A percentile compares a stretch with the other conserved stretches of the same genome.
Conservation (phyloP, 2,329 filamentous ascomycete species). For the Apiospora saccharicola region DNA sequence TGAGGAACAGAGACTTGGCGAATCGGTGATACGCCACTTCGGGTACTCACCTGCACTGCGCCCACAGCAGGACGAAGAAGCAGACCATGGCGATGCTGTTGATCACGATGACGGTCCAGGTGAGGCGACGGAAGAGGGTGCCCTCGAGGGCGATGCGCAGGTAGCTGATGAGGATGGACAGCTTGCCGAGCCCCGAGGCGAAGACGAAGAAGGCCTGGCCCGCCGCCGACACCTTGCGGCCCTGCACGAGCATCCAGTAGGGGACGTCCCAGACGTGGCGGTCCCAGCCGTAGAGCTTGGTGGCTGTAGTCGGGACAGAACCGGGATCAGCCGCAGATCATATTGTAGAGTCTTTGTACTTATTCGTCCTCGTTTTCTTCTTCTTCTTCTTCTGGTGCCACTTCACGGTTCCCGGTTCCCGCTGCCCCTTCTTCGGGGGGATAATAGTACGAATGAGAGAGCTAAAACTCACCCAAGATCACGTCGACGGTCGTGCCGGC, state of each 20-base stretch:
- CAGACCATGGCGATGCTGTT: constrained; percentile 39
- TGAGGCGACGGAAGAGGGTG: constrained; percentile 44
- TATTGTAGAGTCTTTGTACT: background rate
- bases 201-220: constrained; percentile 50
- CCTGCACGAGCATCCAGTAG: constrained; percentile 37
- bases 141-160: constrained; percentile 45
- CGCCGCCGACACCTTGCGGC: constrained; percentile 48
- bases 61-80: constrained; percentile 47
- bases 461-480: constrained; percentile 24
- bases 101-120: constrained; percentile 37
- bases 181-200: constrained; percentile 42
- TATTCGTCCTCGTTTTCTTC: background rate
- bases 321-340: background rate
- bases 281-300: constrained; percentile 46
- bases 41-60: constrained; percentile 45
- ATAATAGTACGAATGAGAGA: background rate
- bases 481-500: constrained; percentile 37
- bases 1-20: no score
- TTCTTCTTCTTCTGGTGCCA: no score
- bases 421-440: no score
- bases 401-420: no score
- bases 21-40: background rate
- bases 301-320: constrained; percentile 32
- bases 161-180: constrained; percentile 51
- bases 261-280: constrained; percentile 48